Evolutionary conservation across 192 early-diverging fungal species (phyloP).

Genomic region (Linnemannia exigua): DNA sequence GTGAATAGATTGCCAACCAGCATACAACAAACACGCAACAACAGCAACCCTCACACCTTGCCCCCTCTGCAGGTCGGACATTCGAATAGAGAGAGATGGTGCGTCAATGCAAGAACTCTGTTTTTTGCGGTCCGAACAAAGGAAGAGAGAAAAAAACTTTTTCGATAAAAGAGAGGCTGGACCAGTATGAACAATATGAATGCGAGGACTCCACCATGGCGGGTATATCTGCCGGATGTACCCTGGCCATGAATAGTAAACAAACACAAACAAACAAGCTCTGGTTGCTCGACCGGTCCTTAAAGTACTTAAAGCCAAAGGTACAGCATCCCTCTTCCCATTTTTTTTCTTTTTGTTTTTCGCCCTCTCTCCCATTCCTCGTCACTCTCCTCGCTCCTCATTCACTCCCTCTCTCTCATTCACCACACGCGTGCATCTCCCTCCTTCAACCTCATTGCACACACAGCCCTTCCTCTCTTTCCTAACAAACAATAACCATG

Average conservation of each 20-base stretch:
- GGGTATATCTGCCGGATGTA: too few relatives aligned
- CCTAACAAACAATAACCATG: background rate
- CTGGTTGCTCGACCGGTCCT: background rate
- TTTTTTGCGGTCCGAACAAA: background rate
- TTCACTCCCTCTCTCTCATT: constrained; percentile 5
- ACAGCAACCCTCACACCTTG: too few relatives aligned
- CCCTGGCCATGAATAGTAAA: too few relatives aligned
- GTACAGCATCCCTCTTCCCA: background rate
- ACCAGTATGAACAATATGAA: background rate
- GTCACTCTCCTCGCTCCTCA: background rate
- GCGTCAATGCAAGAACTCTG: background rate
- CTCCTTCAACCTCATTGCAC: constrained; percentile 1
- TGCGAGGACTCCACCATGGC: too few relatives aligned
- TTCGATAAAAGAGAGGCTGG: background rate
- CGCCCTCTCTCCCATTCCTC: background rate
- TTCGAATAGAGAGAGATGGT: background rate
- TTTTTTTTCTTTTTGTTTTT: background rate
- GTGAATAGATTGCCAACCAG: too few relatives aligned
- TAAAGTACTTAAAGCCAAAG: background rate
- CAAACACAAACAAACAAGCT: too few relatives aligned
- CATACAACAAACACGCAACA: too few relatives aligned
- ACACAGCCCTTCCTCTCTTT: background rate
- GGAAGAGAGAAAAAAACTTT: background rate
- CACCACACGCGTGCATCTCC: background rate
- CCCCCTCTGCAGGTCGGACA: background rate